Evolutionary conservation across 208 protist species (phyloP), one percentile per base, ranked within the genome.

Genomic region (Trypanosoma theileri): DNA sequence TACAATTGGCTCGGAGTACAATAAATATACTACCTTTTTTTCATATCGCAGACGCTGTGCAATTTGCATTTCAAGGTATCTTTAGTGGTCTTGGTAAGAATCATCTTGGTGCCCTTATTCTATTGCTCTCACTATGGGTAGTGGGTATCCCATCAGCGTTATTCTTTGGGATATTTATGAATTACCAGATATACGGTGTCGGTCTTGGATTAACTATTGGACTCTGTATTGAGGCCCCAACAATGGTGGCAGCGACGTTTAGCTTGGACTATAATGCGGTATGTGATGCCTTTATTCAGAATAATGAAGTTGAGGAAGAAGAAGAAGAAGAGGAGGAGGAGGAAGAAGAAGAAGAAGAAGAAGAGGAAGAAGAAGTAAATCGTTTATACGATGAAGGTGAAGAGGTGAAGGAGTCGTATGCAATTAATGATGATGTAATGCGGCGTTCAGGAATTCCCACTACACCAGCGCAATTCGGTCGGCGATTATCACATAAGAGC

Each of bases 1-100:
- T 91, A 14, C 48, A 51, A 24, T 65, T 91, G 50, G 86, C 86
- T 45, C 77, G 77, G 7, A 44, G 81, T 56, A 74, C 87, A 58
- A 69, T 87, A 31, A 75, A 75, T 35, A 48, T 94, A 48, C 58
- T 94, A 1, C 86, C 89, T 16, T 73, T 89, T 56, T 86, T 94
- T 54, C 89, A 92, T 75, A 83, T 91, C 11, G 61, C 71, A 56
- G 89, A 94, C 63, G 71, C 81, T 7, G 83, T 94, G 57, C 89
- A 94, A 71, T 94, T 92, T 58, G 77, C 81, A 52, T 92, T 89
- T 63, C 89, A 94, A 65, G 89, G 89, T 59, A 91, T 94, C 46
- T 94, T 94, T 73, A 92, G 86, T 72, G 89, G 85, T 13, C 65
- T 91, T 35, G 85, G 85, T 44, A 85, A 89, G 73, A 94, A 92